Evolutionary conservation across 2,329 filamentous ascomycete species (phyloP), one percentile per base, ranked within the genome.

Genomic region (Penicillium sp.): DNA sequence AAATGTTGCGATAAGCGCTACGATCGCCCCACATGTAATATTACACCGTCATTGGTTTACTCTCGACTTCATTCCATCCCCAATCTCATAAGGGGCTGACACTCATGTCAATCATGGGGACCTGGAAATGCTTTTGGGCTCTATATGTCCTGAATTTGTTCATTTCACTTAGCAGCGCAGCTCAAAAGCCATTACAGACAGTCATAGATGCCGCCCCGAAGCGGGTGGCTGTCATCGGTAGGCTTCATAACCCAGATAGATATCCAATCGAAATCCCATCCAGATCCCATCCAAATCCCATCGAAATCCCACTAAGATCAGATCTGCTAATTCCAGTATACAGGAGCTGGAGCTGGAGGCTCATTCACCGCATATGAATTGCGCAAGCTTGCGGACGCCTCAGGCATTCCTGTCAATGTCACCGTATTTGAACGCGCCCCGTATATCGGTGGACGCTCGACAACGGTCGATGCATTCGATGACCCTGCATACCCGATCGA

Each of bases 311-410:
- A n/a, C n/a, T n/a, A n/a, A n/a, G n/a, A 40, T n/a, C 8, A 40
- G 9, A 22, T 18, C 18, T 40, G 31, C 43, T 53, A 37, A 61
- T 29, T 1, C 22, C 25, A 9, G 22, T 26, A 8, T 33, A 33
- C 59, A 96, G 93, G 94, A 58, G 93, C 93, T 63, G 94, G 94
- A 45, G 88, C 94, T 42, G 93, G 86, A 27, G 94, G 94, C 27
- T 85, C 94, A 4, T 96, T 92, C 2, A 80, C 92, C 2, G 92
- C 94, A 0, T 96, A 94, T 73, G 85, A 93, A 67, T 79, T 99
- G 45, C 81, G 82, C 37, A 84, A 88, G 67, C 92, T 87, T 71
- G 88, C 90, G 22, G 75, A 83, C 4, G 75, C 83, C 55, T 79
- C 77, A 23, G 71, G 81, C n/a, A 73, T 89, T 18, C 76, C 81